Base-by-base conservation (phyloP, 306 rosid species). In the Boehmeria nivea region DNA sequence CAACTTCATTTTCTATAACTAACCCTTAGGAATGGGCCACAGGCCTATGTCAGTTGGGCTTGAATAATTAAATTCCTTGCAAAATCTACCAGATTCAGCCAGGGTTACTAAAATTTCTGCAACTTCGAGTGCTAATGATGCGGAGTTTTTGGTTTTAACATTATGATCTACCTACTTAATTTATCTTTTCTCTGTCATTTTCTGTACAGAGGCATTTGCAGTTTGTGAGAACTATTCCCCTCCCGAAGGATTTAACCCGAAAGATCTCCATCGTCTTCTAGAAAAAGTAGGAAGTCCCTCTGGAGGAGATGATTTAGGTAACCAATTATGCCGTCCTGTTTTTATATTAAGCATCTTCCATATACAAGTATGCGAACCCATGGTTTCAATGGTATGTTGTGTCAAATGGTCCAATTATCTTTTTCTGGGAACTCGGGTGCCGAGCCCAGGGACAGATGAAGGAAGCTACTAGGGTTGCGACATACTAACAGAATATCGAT, bases 231-330 rank as follows among this genome's bases (percentile, higher is more conserved):
- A 93, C 67, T 93, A 87, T 72, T 81, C 89, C 38, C 96, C 99
- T 75, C 96, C 95, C 0, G 93, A 79, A 70, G 96, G 94, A 63
- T 91, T 91, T 82, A 74, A 83, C 64, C 93, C 93, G 1, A 75
- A 79, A 71, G 95, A 91, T 77, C 85, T 91, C 43, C 79, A 83
- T 70, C 86, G 76, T 68, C 80, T 91, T 51, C 84, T 91, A 67
- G 96, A 84, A 78, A 87, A 81, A 76, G 95, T 93, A 27, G 99
- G 99, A 76, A 93, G 94, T 57, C 99, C 99, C 18, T 93, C 94
- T 0, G 95, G 96, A 17, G 94, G 61, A 26, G 84, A 87, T 34
- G 96, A 93, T 73, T 78, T 78, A 65, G 99, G 99, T 93, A 82
- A 64, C 62, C 59, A 24, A 13, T 6, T 26, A 23, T 70, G 44